phyloP scores from a whole-genome alignment of 495 filamentous ascomycete genomes.

The Echria macrotheca region DNA sequence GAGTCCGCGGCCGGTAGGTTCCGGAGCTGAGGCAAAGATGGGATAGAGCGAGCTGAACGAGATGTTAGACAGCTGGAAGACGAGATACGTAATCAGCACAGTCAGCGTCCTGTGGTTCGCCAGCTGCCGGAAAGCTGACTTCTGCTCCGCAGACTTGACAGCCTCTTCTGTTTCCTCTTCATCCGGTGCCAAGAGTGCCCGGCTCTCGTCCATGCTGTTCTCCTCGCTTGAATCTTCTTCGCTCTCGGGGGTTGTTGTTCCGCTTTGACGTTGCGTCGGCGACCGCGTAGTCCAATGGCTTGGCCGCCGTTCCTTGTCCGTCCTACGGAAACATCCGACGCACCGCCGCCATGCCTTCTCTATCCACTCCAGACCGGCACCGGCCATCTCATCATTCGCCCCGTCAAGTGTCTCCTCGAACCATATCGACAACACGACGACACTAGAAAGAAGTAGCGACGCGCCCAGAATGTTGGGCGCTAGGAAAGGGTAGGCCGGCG shows the following conservation, averaged over 20 bases:
- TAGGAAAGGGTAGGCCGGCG: slow-evolving; percentile 70
- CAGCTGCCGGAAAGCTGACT: slow-evolving; percentile 45
- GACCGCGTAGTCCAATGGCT: slow-evolving; percentile 21
- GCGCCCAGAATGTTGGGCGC: slow-evolving; percentile 76
- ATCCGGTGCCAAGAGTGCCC: slow-evolving; percentile 16
- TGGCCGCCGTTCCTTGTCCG: not conserved
- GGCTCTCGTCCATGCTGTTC: slow-evolving; percentile 24
- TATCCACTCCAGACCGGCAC: slow-evolving; percentile 13
- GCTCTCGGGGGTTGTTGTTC: slow-evolving; percentile 30
- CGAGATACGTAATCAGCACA: slow-evolving; percentile 72
- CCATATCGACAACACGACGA: slow-evolving; percentile 66
- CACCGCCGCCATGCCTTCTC: slow-evolving; percentile 11
- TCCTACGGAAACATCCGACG: slow-evolving; percentile 8
- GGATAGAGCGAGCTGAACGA: slow-evolving; percentile 88
- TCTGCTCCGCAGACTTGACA: slow-evolving; percentile 28
- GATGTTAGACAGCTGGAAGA: slow-evolving; percentile 86
- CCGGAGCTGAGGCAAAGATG: slow-evolving; percentile 71
- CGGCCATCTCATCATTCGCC: slow-evolving; percentile 38
- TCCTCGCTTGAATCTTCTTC: slow-evolving; percentile 25
- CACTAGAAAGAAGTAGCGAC: slow-evolving; percentile 62
- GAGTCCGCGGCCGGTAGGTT: slow-evolving; percentile 70
- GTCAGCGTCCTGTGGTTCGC: slow-evolving; percentile 76
- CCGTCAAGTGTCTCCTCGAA: slow-evolving; percentile 87
- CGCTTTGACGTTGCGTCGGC: slow-evolving; percentile 25
- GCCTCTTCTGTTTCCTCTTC: slow-evolving; percentile 20